Conservation (phyloP, 148 eudicot genomes). For the Simmondsia chinensis region DNA sequence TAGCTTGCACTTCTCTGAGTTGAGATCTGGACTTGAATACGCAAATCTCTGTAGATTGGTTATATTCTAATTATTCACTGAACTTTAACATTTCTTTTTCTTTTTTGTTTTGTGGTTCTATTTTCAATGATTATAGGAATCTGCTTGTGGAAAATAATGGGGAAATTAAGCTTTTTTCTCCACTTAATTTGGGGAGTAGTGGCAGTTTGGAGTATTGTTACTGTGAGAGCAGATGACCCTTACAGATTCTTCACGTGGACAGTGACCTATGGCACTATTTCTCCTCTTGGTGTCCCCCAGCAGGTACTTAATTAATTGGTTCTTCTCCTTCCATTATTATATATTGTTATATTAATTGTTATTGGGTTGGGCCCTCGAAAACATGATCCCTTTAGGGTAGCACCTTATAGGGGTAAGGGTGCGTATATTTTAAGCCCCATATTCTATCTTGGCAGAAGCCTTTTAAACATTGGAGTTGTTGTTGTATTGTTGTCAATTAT, state of each 20-base stretch:
- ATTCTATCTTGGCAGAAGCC: too few species aligned
- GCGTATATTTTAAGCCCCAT: too few species aligned
- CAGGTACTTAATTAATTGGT: slow-evolving; percentile 31
- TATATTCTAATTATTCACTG: too few species aligned
- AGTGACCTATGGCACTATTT: slow-evolving; percentile 69
- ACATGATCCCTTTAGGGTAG: too few species aligned
- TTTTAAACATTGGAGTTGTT: too few species aligned
- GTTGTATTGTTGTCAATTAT: too few species aligned
- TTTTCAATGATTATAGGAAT: neutral
- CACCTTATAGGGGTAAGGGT: too few species aligned
- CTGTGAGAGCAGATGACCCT: slow-evolving; percentile 63
- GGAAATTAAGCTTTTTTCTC: slow-evolving; percentile 11
- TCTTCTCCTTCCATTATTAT: neutral
- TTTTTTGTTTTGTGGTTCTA: neutral
- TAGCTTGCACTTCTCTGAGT: neutral
- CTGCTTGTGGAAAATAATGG: slow-evolving; percentile 22
- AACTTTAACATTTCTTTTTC: neutral
- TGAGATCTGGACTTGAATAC: neutral
- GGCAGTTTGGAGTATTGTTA: slow-evolving; percentile 25
- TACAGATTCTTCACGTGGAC: slow-evolving; percentile 74
- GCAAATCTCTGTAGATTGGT: neutral
- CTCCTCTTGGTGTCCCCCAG: slow-evolving; percentile 74
- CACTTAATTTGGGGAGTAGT: slow-evolving; percentile 19
- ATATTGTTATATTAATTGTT: neutral
- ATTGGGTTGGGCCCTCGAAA: neutral